Percentiles rank a stretch among this genome's conserved stretches.
Conservation (phyloP, 768 basidiomycete genomes). For the Kockovaella imperatae region DNA sequence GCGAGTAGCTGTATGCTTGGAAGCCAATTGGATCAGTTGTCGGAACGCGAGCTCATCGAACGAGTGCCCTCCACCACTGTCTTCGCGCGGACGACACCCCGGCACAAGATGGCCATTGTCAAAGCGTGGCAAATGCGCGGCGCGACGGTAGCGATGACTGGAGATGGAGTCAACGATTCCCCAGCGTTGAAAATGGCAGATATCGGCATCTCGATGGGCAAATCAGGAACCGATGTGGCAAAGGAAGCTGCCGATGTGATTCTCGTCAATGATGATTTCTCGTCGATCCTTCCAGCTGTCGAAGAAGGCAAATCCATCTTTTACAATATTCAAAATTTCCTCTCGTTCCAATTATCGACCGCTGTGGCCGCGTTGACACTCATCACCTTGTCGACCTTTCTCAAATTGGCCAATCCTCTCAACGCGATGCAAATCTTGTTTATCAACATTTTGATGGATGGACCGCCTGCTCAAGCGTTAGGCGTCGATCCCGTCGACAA, state of each 20-base stretch:
- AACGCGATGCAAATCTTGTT: conserved; percentile 99
- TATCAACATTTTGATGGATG: conserved; percentile 98
- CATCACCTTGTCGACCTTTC: conserved; percentile 86
- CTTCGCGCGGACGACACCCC: conserved; percentile 90
- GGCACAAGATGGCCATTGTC: conserved; percentile 96
- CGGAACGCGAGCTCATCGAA: conserved; percentile 69
- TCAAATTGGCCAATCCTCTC: conserved; percentile 81
- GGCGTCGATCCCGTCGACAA: conserved; percentile 95
- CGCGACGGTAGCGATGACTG: conserved; percentile 92
- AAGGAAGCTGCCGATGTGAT: conserved; percentile 98
- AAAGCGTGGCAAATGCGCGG: conserved; percentile 86
- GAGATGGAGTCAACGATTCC: conserved; percentile 95
- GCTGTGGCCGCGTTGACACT: conserved; percentile 93
- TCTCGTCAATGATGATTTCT: conserved; percentile 94
- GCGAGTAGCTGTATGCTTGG: conserved; percentile 66
- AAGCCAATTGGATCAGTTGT: conserved; percentile 76
- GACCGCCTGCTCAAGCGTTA: conserved; percentile 91
- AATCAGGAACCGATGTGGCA: conserved; percentile 95
- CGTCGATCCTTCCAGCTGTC: conserved; percentile 84
- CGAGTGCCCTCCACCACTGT: conserved; percentile 73
- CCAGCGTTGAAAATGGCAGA: conserved; percentile 97
- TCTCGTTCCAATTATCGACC: conserved; percentile 93
- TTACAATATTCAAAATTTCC: conserved; percentile 97
- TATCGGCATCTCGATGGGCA: conserved; percentile 96
- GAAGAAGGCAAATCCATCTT: conserved; percentile 98